Percentiles rank a stretch among this genome's conserved stretches.
Evolutionary conservation across 768 basidiomycete species (phyloP).

Genomic region (Pseudohyphozyma bogoriensis): DNA sequence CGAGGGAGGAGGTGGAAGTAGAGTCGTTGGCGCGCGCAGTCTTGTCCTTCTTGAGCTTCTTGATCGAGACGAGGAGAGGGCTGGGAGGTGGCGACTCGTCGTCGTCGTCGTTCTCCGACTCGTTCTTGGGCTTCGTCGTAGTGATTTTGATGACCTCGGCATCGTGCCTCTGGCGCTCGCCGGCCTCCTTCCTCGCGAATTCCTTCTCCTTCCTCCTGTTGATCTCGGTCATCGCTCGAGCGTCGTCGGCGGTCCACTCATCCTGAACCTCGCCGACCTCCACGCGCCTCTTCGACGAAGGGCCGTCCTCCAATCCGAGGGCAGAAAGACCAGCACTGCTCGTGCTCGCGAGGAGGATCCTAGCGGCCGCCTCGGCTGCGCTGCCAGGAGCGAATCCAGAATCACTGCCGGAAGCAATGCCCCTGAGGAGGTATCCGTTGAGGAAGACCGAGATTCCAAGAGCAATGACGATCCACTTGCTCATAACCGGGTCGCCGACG

Average conservation of each 20-base stretch:
- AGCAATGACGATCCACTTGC: conserved; percentile 86
- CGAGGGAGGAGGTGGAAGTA: background rate
- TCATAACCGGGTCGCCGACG: conserved; percentile 85
- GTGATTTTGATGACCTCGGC: conserved; percentile 25
- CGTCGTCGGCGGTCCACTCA: conserved; percentile 31
- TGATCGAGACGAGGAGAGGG: conserved; percentile 30
- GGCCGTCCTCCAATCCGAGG: conserved; percentile 9
- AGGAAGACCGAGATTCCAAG: conserved; percentile 76
- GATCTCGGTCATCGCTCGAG: conserved; percentile 26
- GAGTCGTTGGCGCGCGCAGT: background rate
- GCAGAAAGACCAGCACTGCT: no score
- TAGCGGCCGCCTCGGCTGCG: conserved; percentile 40
- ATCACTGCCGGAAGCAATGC: conserved; percentile 40
- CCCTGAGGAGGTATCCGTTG: conserved; percentile 85
- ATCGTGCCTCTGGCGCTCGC: conserved; percentile 16
- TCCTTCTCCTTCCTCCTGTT: conserved; percentile 16
- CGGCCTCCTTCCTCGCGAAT: conserved; percentile 21
- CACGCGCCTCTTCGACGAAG: conserved; percentile 11
- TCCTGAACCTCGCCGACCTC: conserved; percentile 18
- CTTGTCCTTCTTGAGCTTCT: conserved; percentile 4
- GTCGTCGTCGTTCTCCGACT: conserved; percentile 9
- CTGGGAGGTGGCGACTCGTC: conserved; percentile 28
- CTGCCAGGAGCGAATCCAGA: conserved; percentile 40
- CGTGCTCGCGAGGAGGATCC: conserved; percentile 37
- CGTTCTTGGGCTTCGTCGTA: conserved; percentile 10